Evolutionary conservation across 345 rosid genomes (phyloP), one percentile per base, ranked within the genome.

Genomic region (Iberis pinnata): DNA sequence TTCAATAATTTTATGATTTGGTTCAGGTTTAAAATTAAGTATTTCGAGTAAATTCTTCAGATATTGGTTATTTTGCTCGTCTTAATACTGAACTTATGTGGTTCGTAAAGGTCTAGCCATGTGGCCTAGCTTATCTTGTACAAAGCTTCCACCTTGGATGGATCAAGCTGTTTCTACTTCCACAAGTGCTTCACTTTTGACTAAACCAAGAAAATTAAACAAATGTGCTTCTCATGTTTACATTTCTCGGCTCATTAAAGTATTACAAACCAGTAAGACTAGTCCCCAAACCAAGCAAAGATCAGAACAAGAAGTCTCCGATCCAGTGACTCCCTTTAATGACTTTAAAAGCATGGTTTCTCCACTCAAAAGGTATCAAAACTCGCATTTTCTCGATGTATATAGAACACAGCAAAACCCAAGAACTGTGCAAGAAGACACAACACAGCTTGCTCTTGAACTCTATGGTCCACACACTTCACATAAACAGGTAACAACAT

Each of bases 101-200:
- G n/a, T n/a, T n/a, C n/a, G n/a, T n/a, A n/a, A n/a, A n/a, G n/a
- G n/a, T 69, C 74, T 73, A 49, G 74, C 58, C 35, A 29, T 78
- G 57, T 82, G 82, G 88, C 86, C 82, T 41, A 81, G 78, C 33
- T 40, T 82, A 69, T 71, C 78, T 47, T 45, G 4, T 87, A 37
- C 70, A 11, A 75, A 37, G 89, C 22, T 74, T 59, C 89, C 85
- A 24, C 54, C 75, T 35, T 78, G 88, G 89, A 68, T 81, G 76
- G 75, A 68, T 26, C 73, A 78, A 47, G 56, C 72, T 9, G 26
- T 56, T 63, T 71, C 67, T 44, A 5, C 57, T 32, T 32, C 68
- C 55, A 74, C 51, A 58, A 63, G 63, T 3, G 22, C 58, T 64
- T 68, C 80, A 25, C 50, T 68, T 18, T 68, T 74, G 13, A 60